A percentile compares a stretch with the other conserved stretches of the same genome.
phyloP scores from a whole-genome alignment of 1,284 basidiomycete genomes.

The Ceratobasidium sp. region DNA sequence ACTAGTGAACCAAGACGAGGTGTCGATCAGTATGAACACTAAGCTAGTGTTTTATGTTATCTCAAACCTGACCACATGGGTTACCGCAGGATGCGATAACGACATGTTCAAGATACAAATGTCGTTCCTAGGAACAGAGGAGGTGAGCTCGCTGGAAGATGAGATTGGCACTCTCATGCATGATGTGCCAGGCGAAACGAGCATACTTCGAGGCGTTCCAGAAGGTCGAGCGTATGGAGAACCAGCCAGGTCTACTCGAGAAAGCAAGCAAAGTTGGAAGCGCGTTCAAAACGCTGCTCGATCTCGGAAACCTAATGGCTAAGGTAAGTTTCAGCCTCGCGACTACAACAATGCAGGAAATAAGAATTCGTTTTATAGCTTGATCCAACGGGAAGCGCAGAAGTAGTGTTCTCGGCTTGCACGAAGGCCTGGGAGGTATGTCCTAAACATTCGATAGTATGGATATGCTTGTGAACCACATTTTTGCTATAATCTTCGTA shows the following conservation, averaged over 20 bases:
- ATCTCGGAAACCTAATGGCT: not conserved
- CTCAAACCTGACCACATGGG: no score
- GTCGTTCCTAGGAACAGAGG: no score
- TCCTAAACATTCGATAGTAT: not conserved
- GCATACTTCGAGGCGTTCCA: not conserved
- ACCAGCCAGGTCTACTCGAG: not conserved
- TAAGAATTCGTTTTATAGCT: not conserved
- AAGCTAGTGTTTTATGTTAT: no score
- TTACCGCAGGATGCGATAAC: no score
- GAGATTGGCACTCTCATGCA: no score
- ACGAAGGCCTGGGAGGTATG: conserved; percentile 24
- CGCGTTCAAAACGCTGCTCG: conserved; percentile 3
- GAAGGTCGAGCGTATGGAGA: not conserved
- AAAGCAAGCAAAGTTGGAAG: not conserved
- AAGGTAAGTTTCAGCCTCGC: not conserved
- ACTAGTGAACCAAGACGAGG: no score
- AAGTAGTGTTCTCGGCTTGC: not conserved
- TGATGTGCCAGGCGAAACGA: no score
- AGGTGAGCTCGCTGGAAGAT: no score
- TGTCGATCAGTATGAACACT: no score
- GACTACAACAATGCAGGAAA: no score
- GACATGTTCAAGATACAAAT: no score
- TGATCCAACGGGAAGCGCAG: not conserved
- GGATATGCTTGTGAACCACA: no score
- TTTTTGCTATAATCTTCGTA: not conserved